Percentiles rank a stretch among this genome's conserved stretches.
phyloP scores from a whole-genome alignment of 2,329 filamentous ascomycete species.

The Didymella segeticola region DNA sequence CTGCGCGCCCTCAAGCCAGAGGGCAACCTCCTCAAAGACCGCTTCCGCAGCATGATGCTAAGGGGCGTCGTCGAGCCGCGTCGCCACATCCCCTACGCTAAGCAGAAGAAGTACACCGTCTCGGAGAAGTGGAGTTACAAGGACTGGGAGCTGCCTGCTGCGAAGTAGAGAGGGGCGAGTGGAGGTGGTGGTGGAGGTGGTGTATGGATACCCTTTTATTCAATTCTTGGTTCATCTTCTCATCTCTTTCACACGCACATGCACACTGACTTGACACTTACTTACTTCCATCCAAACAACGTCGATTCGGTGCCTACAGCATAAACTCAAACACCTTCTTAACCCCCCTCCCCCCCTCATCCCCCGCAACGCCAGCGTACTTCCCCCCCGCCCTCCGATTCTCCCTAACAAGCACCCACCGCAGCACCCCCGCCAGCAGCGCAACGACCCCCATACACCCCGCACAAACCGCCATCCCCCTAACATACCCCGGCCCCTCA shows the following conservation, averaged over 20 bases:
- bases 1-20: slow-evolving; percentile 74
- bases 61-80: slow-evolving; percentile 88
- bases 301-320: slow-evolving; percentile 21
- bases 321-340: slow-evolving; percentile 39
- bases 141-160: slow-evolving; percentile 73
- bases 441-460: slow-evolving; percentile 58
- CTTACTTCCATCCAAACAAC: no score
- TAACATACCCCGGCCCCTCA: slow-evolving; percentile 58
- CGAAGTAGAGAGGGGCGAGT: slow-evolving; percentile 1
- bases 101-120: slow-evolving; percentile 78
- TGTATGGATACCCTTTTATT: no score
- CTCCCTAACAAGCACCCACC: slow-evolving; percentile 47
- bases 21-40: slow-evolving; percentile 91
- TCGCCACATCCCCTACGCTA: slow-evolving; percentile 78
- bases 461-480: slow-evolving; percentile 60
- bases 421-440: slow-evolving; percentile 51
- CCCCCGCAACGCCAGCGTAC: slow-evolving; percentile 39
- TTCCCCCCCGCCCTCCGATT: slow-evolving; percentile 29
- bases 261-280: no score
- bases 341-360: slow-evolving; percentile 24
- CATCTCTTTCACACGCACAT: no score
- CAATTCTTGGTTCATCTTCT: no score
- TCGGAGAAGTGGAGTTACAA: slow-evolving; percentile 99
- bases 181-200: no score
- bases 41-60: slow-evolving; percentile 87